These are phyloP conservation scores for Chlorencoelia australis DNA, from an alignment of 2,329 filamentous ascomycete species.

Conservation along the genomic window DNA sequence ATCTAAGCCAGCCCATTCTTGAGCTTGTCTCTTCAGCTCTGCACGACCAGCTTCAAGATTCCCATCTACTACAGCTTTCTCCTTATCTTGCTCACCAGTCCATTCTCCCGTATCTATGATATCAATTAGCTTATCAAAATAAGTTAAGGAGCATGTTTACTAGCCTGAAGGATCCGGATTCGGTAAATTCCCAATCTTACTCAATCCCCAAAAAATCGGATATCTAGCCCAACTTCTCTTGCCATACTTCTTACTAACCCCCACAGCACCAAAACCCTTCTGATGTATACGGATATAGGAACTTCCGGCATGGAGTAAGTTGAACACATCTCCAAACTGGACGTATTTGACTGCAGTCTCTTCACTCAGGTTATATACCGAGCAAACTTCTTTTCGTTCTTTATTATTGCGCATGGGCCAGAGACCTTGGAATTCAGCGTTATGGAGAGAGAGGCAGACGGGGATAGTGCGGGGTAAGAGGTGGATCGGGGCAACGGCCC, in stretches of 20 bases:
- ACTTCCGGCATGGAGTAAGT: constrained; percentile 51
- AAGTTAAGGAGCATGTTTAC: no score
- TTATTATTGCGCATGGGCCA: constrained; percentile 56
- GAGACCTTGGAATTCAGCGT: constrained; percentile 59
- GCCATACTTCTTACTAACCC: constrained; percentile 59
- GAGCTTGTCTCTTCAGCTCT: constrained; percentile 48
- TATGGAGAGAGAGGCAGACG: constrained; percentile 54
- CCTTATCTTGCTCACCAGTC: constrained; percentile 43
- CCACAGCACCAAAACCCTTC: constrained; percentile 57
- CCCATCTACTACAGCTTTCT: constrained; percentile 41
- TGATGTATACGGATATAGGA: constrained; percentile 58
- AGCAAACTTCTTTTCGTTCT: constrained; percentile 53
- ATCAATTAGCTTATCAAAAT: constrained; percentile 37
- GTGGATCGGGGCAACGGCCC: constrained; percentile 52
- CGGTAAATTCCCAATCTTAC: constrained; percentile 58
- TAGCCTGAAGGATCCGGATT: constrained; percentile 56
- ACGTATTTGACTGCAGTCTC: constrained; percentile 50
- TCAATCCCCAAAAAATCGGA: constrained; percentile 58
- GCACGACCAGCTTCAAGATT: constrained; percentile 43
- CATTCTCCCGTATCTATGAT: constrained; percentile 45
- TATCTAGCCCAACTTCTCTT: constrained; percentile 56
- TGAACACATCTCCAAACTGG: constrained; percentile 61
- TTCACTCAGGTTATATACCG: constrained; percentile 50
- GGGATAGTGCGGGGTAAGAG: constrained; percentile 50
- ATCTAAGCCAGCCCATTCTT: constrained; percentile 57